A percentile compares a stretch with the other conserved stretches of the same genome.
Evolutionary conservation across 306 rosid genomes (phyloP).

Genomic region (Carpinus fangiana): DNA sequence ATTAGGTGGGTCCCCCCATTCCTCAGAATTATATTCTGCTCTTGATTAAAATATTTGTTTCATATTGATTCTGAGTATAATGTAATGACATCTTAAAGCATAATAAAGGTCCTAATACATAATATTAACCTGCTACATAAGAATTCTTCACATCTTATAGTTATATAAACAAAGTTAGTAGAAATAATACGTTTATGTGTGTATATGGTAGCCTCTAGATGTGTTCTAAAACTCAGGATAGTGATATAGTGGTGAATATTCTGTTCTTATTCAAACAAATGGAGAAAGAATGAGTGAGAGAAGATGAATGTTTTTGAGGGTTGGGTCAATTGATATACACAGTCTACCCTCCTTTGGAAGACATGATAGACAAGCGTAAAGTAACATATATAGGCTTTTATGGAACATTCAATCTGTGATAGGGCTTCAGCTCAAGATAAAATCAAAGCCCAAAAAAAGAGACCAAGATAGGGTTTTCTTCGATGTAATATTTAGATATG

Average conservation of each 20-base stretch:
- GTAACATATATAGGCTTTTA: neutral
- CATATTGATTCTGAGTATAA: neutral
- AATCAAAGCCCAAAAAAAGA: neutral
- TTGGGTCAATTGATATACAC: neutral
- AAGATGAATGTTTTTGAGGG: neutral
- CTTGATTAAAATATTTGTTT: neutral
- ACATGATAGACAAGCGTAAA: neutral
- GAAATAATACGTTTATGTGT: neutral
- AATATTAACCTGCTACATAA: neutral
- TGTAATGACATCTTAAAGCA: neutral
- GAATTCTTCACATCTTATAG: neutral
- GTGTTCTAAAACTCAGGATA: neutral
- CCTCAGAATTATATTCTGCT: neutral
- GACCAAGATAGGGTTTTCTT: neutral
- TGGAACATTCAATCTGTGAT: neutral
- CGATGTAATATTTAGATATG: neutral
- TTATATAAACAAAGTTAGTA: neutral
- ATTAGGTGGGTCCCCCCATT: neutral
- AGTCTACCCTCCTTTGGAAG: neutral
- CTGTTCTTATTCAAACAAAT: neutral
- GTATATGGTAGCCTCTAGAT: neutral
- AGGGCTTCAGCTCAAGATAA: neutral
- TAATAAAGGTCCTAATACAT: neutral
- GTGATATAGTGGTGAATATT: neutral
- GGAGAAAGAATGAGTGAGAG: neutral